phyloP scores from a whole-genome alignment of 805 yeast species.

The Torulaspora microellipsoides region DNA sequence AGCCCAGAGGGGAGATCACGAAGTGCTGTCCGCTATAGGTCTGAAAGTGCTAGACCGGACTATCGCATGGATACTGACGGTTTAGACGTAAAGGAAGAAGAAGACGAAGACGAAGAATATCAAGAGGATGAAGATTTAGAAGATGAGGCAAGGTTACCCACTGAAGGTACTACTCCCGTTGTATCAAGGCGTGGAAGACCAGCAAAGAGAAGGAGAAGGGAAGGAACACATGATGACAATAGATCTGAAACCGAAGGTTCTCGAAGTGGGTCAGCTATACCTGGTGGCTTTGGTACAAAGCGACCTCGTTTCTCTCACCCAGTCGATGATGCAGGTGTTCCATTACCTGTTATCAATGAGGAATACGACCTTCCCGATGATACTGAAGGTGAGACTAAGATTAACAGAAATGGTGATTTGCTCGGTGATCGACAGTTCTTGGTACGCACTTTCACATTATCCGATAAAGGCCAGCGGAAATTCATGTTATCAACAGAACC shows the following conservation, averaged over 20 bases:
- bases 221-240: conserved; percentile 19
- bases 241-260: conserved; percentile 29
- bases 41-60: conserved; percentile 21
- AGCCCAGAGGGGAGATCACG: not conserved
- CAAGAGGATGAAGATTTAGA: conserved; percentile 24
- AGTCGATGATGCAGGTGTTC: conserved; percentile 65
- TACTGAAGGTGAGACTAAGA: conserved; percentile 70
- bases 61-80: conserved; percentile 32
- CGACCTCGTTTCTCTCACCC: conserved; percentile 42
- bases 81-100: conserved; percentile 33
- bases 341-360: conserved; percentile 60
- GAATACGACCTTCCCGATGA: conserved; percentile 77
- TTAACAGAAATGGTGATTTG: conserved; percentile 62
- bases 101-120: conserved; percentile 27
- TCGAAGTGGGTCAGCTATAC: conserved; percentile 23
- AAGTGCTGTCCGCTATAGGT: conserved; percentile 18
- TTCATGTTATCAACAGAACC: conserved; percentile 96
- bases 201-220: conserved; percentile 19
- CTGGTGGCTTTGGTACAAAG: conserved; percentile 24
- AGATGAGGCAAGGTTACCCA: conserved; percentile 3
- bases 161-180: conserved; percentile 19
- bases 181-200: conserved; percentile 28
- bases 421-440: conserved; percentile 71
- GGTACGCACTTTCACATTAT: conserved; percentile 60
- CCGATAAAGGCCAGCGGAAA: conserved; percentile 54